Conservation (phyloP, 78 protist species). For the Emiliania huxleyi region DNA sequence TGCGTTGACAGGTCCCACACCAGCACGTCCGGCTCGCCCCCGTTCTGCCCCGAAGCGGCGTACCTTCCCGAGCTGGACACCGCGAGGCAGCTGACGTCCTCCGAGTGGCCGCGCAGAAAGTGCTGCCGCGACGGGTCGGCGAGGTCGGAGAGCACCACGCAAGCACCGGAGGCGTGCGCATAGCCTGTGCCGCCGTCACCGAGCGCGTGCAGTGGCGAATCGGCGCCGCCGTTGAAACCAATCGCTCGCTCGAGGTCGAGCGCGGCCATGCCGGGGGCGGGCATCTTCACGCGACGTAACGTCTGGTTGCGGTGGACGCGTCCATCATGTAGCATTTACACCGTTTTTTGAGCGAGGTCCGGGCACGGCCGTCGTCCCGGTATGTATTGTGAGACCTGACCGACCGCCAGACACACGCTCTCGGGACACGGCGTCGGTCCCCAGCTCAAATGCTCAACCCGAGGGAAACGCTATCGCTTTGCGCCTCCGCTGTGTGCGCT, state of each 20-base stretch:
- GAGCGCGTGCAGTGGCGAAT: background rate
- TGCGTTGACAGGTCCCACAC: constrained; percentile 55
- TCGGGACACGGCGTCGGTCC: too few species aligned
- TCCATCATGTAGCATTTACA: too few species aligned
- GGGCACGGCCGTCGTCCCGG: too few species aligned
- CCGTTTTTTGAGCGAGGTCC: too few species aligned
- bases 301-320: too few species aligned
- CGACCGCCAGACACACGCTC: too few species aligned
- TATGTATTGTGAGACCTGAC: too few species aligned
- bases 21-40: constrained; percentile 51
- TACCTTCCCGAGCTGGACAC: constrained; percentile 19
- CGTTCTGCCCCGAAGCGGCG: constrained; percentile 35
- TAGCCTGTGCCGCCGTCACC: background rate
- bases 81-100: background rate
- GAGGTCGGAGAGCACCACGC: constrained; percentile 30
- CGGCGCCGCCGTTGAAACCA: constrained; percentile 21
- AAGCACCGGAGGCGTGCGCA: constrained; percentile 43
- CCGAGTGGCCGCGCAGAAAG: constrained; percentile 52
- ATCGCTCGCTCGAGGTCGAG: constrained; percentile 48
- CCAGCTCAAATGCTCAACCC: too few species aligned
- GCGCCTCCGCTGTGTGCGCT: too few species aligned
- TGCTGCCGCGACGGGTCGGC: constrained; percentile 46
- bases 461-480: too few species aligned
- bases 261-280: too few species aligned
- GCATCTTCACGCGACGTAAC: too few species aligned